Evolutionary conservation across 2,329 filamentous ascomycete genomes (phyloP).

Genomic region (Penicillium sp.): DNA sequence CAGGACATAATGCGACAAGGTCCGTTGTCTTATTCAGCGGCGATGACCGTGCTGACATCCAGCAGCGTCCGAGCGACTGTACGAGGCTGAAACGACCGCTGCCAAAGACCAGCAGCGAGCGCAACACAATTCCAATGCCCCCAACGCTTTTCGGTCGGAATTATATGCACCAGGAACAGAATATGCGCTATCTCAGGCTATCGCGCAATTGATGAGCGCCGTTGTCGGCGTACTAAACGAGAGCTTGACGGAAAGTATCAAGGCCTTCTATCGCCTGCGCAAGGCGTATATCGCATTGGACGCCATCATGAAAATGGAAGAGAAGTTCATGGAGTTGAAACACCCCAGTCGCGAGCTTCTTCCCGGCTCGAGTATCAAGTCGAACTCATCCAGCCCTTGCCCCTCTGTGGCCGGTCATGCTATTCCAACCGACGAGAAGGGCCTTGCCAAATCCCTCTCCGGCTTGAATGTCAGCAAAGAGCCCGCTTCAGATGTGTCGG

Average conservation of each 20-base stretch:
- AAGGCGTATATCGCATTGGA: slow-evolving; percentile 84
- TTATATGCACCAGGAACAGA: slow-evolving; percentile 83
- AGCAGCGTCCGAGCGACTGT: slow-evolving; percentile 63
- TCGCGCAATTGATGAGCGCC: slow-evolving; percentile 83
- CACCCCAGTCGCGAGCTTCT: slow-evolving; percentile 23
- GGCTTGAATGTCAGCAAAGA: slow-evolving; percentile 21
- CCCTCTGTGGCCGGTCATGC: slow-evolving; percentile 12
- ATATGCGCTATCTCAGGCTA: slow-evolving; percentile 75
- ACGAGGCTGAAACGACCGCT: slow-evolving; percentile 70
- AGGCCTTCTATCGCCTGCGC: slow-evolving; percentile 85
- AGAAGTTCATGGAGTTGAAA: slow-evolving; percentile 48
- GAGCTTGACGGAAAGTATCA: slow-evolving; percentile 83
- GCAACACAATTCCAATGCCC: slow-evolving; percentile 56
- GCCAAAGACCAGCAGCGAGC: slow-evolving; percentile 72
- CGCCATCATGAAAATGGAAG: slow-evolving; percentile 70
- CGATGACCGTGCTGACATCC: slow-evolving; percentile 9
- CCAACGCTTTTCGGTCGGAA: slow-evolving; percentile 51
- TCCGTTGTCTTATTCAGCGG: slow-evolving; percentile 25
- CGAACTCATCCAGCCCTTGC: slow-evolving; percentile 12
- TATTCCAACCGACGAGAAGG: slow-evolving; percentile 12
- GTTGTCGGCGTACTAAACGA: slow-evolving; percentile 88
- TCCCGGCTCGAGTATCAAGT: slow-evolving; percentile 6
- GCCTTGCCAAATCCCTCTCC: slow-evolving; percentile 22
- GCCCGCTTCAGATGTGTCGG: slow-evolving; percentile 16
- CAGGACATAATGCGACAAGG: slow-evolving; percentile 81